Percentiles rank a stretch among this genome's conserved stretches.
Conservation (phyloP, 2,329 filamentous ascomycete species). For the Fusarium papillatum region DNA sequence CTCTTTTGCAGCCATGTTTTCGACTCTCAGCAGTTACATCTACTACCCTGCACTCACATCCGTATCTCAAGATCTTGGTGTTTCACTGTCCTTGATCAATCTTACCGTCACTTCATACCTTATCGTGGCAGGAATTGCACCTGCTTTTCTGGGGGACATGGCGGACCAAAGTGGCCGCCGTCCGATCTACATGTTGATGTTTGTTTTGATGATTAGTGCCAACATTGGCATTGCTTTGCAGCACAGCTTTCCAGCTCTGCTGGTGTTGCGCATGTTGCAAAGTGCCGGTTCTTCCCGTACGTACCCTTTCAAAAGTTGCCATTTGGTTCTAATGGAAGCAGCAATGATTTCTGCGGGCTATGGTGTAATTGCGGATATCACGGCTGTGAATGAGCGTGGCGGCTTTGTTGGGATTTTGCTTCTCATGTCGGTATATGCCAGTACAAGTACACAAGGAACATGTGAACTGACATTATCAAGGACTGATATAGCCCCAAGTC, state of each 20-base stretch:
- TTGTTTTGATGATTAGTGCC: slow-evolving; percentile 63
- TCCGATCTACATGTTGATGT: slow-evolving; percentile 66
- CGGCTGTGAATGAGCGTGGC: slow-evolving; percentile 17
- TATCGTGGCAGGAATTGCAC: slow-evolving; percentile 37
- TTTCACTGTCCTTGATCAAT: slow-evolving; percentile 13
- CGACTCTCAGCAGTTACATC: slow-evolving; percentile 22
- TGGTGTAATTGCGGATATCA: slow-evolving; percentile 20
- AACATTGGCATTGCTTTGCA: slow-evolving; percentile 16
- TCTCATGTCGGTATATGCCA: slow-evolving; percentile 1
- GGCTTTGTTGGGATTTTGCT: slow-evolving; percentile 6
- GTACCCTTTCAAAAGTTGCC: neutral
- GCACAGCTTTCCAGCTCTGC: neutral
- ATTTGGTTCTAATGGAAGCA: neutral
- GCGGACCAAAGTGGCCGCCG: slow-evolving; percentile 67
- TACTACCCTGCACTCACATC: slow-evolving; percentile 15
- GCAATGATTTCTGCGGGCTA: slow-evolving; percentile 2
- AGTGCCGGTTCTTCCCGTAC: neutral
- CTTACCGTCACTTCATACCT: slow-evolving; percentile 28
- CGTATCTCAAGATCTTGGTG: neutral
- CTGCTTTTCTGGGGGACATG: slow-evolving; percentile 58
- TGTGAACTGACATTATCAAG: neutral
- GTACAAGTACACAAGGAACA: neutral
- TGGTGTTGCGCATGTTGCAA: slow-evolving; percentile 9
- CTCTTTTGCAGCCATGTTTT: slow-evolving; percentile 5
- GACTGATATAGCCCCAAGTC: slow-evolving; percentile 42